phyloP scores from a whole-genome alignment of 495 filamentous ascomycete species.

The Aspergillus wentii region DNA sequence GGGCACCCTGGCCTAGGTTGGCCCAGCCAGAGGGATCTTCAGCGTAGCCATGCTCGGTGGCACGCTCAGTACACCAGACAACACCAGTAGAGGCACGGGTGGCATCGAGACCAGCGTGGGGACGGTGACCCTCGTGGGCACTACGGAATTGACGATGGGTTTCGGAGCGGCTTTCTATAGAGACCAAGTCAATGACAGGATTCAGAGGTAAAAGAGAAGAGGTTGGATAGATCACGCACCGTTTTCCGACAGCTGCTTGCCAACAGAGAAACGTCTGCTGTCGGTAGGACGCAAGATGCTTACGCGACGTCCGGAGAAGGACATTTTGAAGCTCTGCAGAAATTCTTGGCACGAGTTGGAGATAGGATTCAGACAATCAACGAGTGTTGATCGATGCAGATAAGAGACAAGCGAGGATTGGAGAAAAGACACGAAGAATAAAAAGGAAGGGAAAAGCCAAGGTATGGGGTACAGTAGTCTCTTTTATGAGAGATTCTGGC shows the following conservation, averaged over 20 bases:
- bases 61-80: slow-evolving; percentile 82
- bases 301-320: slow-evolving; percentile 46
- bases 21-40: slow-evolving; percentile 84
- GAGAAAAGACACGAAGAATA: slow-evolving; percentile 1
- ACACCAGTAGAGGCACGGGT: slow-evolving; percentile 78
- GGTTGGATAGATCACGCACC: too few species aligned
- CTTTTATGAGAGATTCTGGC: too few species aligned
- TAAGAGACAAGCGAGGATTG: too few species aligned
- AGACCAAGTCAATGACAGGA: not conserved
- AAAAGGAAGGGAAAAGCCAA: slow-evolving; percentile 1
- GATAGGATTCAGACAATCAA: too few species aligned
- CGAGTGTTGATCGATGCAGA: slow-evolving; percentile 6
- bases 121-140: slow-evolving; percentile 82
- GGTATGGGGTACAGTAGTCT: too few species aligned
- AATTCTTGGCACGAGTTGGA: too few species aligned
- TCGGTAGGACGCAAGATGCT: slow-evolving; percentile 42
- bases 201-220: not conserved
- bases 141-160: slow-evolving; percentile 81
- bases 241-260: slow-evolving; percentile 40
- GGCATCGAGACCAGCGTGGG: slow-evolving; percentile 85
- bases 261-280: slow-evolving; percentile 31
- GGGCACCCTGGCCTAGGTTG: slow-evolving; percentile 92
- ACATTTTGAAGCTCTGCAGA: too few species aligned
- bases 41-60: slow-evolving; percentile 71
- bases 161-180: slow-evolving; percentile 64